Conservation (phyloP, 257 asterid genomes). For the Verbascum thapsus region DNA sequence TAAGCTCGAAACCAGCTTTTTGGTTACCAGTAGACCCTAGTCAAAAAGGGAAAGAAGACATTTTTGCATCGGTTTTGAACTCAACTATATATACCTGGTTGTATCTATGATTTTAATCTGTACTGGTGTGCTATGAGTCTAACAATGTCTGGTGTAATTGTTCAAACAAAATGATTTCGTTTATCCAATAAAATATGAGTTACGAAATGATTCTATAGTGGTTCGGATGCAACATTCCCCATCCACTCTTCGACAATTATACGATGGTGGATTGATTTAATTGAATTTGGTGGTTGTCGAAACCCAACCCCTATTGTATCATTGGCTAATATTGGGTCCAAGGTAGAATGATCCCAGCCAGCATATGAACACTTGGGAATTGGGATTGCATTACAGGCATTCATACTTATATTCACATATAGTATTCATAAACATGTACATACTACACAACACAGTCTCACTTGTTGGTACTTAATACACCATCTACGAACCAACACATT, state of each 20-base stretch:
- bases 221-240: no score
- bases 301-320: no score
- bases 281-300: no score
- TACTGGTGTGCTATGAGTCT: no score
- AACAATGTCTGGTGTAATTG: no score
- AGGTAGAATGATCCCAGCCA: constrained; percentile 1
- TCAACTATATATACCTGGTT: no score
- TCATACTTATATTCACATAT: constrained; percentile 24
- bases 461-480: background rate
- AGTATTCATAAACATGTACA: background rate
- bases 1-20: constrained; percentile 18
- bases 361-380: constrained; percentile 4
- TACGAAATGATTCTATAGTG: no score
- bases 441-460: background rate
- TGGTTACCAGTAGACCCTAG: constrained; percentile 13
- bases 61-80: constrained; percentile 14
- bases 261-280: no score
- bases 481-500: background rate
- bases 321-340: background rate
- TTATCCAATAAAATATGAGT: no score
- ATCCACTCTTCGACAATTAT: no score
- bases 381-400: constrained; percentile 21
- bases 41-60: background rate
- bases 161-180: no score
- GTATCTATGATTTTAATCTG: no score